Conservation (phyloP, 2,329 filamentous ascomycete species). For the Graphium sp. region DNA sequence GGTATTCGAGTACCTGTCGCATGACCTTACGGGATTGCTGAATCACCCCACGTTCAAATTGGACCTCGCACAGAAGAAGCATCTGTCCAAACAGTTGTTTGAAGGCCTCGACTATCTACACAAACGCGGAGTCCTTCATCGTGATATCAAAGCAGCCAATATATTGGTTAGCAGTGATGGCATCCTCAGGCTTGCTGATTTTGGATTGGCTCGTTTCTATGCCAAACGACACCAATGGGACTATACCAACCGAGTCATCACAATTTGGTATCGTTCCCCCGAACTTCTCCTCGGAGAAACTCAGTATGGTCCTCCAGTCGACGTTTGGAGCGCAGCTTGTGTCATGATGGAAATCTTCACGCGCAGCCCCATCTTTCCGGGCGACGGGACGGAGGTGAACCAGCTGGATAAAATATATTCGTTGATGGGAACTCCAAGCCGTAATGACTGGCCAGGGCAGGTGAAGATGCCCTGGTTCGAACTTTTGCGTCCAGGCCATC, state of each 20-base stretch:
- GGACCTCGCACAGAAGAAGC: conserved; percentile 74
- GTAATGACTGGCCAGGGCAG: conserved; percentile 72
- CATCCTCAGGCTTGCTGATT: conserved; percentile 83
- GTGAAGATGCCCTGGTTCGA: conserved; percentile 97
- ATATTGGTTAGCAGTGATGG: conserved; percentile 86
- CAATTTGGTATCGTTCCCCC: conserved; percentile 91
- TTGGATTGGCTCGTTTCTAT: conserved; percentile 91
- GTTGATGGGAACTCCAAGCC: conserved; percentile 74
- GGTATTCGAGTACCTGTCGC: conserved; percentile 97
- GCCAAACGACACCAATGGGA: conserved; percentile 82
- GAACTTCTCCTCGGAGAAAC: conserved; percentile 86
- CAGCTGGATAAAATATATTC: conserved; percentile 96
- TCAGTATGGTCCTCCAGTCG: conserved; percentile 74
- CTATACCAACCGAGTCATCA: conserved; percentile 97
- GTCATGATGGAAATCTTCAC: conserved; percentile 96
- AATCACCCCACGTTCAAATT: conserved; percentile 89
- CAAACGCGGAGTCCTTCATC: conserved; percentile 79
- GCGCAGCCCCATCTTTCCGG: conserved; percentile 81
- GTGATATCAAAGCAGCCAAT: conserved; percentile 96
- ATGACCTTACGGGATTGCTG: conserved; percentile 85
- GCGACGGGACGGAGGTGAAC: conserved; percentile 87
- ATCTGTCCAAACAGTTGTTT: conserved; percentile 84
- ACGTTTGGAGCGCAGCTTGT: conserved; percentile 95
- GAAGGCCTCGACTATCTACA: conserved; percentile 90
- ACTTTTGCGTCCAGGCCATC: conserved; percentile 63